These are phyloP conservation scores for Erodium maritimum DNA, from an alignment of 345 rosid genomes.

Conservation along the genomic window DNA sequence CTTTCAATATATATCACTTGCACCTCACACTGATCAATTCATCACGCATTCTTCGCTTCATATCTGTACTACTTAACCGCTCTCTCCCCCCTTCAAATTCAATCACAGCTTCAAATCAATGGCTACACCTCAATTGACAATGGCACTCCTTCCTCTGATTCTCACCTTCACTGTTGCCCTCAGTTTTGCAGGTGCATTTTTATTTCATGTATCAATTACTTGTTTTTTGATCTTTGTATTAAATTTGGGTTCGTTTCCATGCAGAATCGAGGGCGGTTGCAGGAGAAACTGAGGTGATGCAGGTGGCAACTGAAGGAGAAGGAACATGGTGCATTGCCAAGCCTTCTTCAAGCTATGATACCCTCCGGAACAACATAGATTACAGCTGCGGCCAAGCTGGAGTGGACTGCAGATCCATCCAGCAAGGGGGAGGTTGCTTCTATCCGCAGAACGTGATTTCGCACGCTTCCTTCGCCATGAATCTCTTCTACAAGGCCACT, in stretches of 20 bases:
- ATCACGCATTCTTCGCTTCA: too few species aligned
- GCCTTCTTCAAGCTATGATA: not conserved
- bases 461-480: conserved; percentile 9
- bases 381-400: conserved; percentile 7
- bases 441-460: conserved; percentile 1
- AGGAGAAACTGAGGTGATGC: too few species aligned
- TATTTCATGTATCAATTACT: not conserved
- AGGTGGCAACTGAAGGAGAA: not conserved
- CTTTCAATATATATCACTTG: too few species aligned
- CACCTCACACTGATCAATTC: too few species aligned
- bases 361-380: conserved; percentile 3
- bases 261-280: too few species aligned
- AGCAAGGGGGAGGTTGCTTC: conserved; percentile 14
- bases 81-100: too few species aligned
- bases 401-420: conserved; percentile 3
- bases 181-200: not conserved
- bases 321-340: conserved; percentile 11
- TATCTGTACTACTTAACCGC: too few species aligned
- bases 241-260: too few species aligned
- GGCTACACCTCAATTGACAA: not conserved
- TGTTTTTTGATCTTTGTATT: too few species aligned
- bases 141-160: not conserved
- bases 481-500: conserved; percentile 10
- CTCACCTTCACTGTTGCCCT: not conserved
- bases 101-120: not conserved